A percentile compares a stretch with the other conserved stretches of the same genome.
phyloP scores from a whole-genome alignment of 202 grass and related monocot species.

The Eragrostis tef region DNA sequence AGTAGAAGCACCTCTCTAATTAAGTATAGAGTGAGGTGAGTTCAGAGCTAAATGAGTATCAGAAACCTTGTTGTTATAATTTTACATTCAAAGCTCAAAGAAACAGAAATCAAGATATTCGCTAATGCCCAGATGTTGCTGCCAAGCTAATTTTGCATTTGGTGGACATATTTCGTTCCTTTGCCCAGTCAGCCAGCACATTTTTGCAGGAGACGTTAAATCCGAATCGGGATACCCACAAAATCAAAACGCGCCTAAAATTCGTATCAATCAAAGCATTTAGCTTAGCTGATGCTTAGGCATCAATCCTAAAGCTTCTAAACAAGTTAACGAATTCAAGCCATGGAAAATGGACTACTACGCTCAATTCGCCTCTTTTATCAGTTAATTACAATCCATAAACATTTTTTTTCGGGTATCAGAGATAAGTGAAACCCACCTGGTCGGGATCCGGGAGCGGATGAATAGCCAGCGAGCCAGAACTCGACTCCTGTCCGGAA shows the following conservation, averaged over 20 bases:
- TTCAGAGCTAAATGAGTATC: slow-evolving; percentile 30
- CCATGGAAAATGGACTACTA: background rate
- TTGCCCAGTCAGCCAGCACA: background rate
- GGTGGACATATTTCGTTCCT: background rate
- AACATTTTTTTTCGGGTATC: background rate
- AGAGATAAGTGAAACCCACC: slow-evolving; percentile 41
- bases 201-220: background rate
- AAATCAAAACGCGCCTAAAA: slow-evolving; percentile 4
- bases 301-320: slow-evolving; percentile 10
- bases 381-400: background rate
- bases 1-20: background rate
- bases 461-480: slow-evolving; percentile 29
- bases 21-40: background rate
- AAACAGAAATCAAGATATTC: background rate
- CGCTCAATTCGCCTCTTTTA: background rate
- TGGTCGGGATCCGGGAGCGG: slow-evolving; percentile 17
- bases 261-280: background rate
- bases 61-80: background rate
- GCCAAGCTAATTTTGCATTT: background rate
- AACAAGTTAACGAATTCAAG: background rate
- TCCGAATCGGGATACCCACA: background rate
- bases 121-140: background rate
- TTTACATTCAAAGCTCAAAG: background rate
- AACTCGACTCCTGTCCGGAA: slow-evolving; percentile 15
- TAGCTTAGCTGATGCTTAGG: slow-evolving; percentile 8